Evolutionary conservation across 768 basidiomycete species (phyloP).

Genomic region (Tricholoma flavovirens): DNA sequence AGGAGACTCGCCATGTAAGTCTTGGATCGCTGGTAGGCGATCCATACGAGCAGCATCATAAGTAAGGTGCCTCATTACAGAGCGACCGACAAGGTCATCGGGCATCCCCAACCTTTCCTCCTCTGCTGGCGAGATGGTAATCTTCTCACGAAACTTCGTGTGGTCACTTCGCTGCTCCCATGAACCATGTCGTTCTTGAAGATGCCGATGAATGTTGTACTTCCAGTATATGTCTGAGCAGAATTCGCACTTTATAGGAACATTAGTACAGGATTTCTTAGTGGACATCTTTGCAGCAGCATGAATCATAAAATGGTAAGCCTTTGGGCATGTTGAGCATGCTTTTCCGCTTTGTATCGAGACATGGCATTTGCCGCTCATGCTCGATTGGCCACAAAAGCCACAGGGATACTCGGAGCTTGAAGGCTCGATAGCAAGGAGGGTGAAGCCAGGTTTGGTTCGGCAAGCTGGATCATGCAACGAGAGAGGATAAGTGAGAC

Average conservation of each 20-base stretch:
- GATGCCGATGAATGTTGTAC: slow-evolving; percentile 23
- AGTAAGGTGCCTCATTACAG: background rate
- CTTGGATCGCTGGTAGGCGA: background rate
- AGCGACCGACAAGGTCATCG: background rate
- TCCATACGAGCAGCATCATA: background rate
- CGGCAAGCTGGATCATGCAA: background rate
- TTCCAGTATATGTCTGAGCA: slow-evolving; percentile 22
- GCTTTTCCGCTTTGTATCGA: slow-evolving; percentile 15
- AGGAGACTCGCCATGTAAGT: background rate
- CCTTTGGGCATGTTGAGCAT: slow-evolving; percentile 9
- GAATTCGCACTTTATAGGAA: slow-evolving; percentile 19
- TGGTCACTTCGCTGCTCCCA: slow-evolving; percentile 8
- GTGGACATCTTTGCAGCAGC: slow-evolving; percentile 10
- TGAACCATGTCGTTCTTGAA: slow-evolving; percentile 16
- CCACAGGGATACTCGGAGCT: too few relatives aligned
- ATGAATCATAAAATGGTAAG: slow-evolving; percentile 11
- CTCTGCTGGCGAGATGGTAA: too few relatives aligned
- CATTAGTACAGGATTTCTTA: slow-evolving; percentile 22
- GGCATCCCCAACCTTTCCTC: background rate
- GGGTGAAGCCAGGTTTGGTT: slow-evolving; percentile 9
- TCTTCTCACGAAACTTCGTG: background rate
- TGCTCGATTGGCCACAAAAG: slow-evolving; percentile 15
- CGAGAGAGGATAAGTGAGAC: background rate
- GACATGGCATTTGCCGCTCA: background rate
- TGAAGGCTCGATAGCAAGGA: too few relatives aligned